Evolutionary conservation across 345 rosid species (phyloP).

Genomic region (Conringia planisiliqua): DNA sequence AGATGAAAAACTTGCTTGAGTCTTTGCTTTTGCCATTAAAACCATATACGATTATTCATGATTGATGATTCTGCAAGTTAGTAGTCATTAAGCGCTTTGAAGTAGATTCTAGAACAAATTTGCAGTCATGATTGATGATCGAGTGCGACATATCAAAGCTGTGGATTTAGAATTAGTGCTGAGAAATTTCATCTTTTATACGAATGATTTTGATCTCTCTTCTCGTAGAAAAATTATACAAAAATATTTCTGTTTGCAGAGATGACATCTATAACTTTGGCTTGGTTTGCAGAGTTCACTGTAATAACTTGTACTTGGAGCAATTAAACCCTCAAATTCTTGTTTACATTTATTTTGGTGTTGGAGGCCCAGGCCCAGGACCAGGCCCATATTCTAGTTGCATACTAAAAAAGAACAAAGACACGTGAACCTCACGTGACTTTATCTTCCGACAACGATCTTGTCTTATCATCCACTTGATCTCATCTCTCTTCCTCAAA

Average conservation of each 20-base stretch:
- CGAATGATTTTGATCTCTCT: not conserved
- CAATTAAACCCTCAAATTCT: not conserved
- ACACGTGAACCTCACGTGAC: conserved; percentile 27
- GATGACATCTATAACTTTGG: not conserved
- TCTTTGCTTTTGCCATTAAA: not conserved
- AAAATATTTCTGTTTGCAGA: not conserved
- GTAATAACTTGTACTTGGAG: not conserved
- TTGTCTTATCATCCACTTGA: conserved; percentile 14
- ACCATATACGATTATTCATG: not conserved
- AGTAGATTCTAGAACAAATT: not conserved
- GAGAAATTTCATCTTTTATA: not conserved
- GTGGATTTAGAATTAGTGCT: not conserved
- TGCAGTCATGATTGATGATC: no score
- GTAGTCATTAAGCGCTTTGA: not conserved
- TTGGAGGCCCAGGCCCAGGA: not conserved
- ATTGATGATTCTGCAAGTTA: not conserved
- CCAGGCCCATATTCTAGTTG: not conserved
- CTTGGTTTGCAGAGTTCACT: no score
- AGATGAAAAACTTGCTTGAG: not conserved
- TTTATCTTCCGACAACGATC: not conserved
- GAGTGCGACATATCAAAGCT: not conserved
- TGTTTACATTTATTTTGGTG: not conserved
- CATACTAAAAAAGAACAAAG: not conserved
- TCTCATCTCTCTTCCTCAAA: conserved; percentile 9
- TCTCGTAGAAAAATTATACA: no score